Base-by-base conservation (phyloP, 495 filamentous ascomycete genomes). In the Penicillium taxi region DNA sequence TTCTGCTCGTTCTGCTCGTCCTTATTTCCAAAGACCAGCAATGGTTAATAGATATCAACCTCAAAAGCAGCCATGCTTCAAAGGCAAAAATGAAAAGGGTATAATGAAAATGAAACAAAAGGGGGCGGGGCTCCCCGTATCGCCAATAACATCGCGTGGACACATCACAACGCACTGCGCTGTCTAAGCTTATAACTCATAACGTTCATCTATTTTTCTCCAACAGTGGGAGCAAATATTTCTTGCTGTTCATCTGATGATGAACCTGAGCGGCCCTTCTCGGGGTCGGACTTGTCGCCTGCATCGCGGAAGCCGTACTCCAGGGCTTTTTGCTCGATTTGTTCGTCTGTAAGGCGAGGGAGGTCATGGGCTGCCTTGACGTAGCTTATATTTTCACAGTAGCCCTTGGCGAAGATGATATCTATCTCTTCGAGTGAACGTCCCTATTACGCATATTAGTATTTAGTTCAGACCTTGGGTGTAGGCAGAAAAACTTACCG, bases 381-480 rank as follows among this genome's bases (percentile, higher is more conserved):
- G 39, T 86, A 87, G 32, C 71, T 75, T 5, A 84, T 87, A 3
- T 82, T 78, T 59, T 90, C 85, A 17, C 63, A 56, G 48, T 76
- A 75, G 3, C 82, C 84, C 69, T 90, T 88, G 47, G 82, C 80
- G 41, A 86, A 85, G 56, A 84, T 81, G 35, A 87, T 67, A 53
- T 89, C 85, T 37, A 87, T 86, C 50, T 87, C 83, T 50, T 89
- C 84, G 13, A 89, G 69, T 26, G 73, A 79, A 34, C 83, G 77
- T 24, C 67, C 59, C n/a, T n/a, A n/a, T n/a, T n/a, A n/a, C n/a
- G n/a, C n/a, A n/a, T n/a, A n/a, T n/a, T n/a, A n/a, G n/a, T n/a
- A n/a, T n/a, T n/a, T n/a, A n/a, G n/a, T n/a, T n/a, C n/a, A n/a
- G n/a, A n/a, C n/a, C n/a, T n/a, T n/a, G n/a, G n/a, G n/a, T n/a